These are phyloP conservation scores for Talaromyces sp. DNA, from an alignment of 2,329 filamentous ascomycete genomes.

Conservation along the genomic window DNA sequence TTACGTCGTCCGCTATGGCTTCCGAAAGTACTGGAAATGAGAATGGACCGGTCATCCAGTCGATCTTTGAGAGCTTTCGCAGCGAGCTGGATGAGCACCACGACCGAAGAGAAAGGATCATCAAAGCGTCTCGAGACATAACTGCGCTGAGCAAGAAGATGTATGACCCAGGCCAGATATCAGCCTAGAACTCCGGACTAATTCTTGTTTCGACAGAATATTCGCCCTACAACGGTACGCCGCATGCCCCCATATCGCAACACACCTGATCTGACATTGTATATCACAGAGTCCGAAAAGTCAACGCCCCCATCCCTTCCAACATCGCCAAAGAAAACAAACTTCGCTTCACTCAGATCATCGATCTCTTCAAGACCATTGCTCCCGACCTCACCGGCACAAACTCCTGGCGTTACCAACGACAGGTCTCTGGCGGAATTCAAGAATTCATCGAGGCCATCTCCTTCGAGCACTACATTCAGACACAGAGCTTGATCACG, in stretches of 20 bases:
- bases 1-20: not conserved
- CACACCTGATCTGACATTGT: not conserved
- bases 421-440: slow-evolving; percentile 71
- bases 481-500: slow-evolving; percentile 69
- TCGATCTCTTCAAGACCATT: slow-evolving; percentile 63
- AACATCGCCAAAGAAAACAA: slow-evolving; percentile 68
- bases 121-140: slow-evolving; percentile 85
- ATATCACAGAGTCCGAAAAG: slow-evolving; percentile 38
- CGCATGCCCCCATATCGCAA: not conserved
- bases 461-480: slow-evolving; percentile 83
- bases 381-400: slow-evolving; percentile 70
- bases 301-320: slow-evolving; percentile 54
- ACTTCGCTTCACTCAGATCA: slow-evolving; percentile 67
- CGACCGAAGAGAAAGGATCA: slow-evolving; percentile 81
- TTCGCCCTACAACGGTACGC: slow-evolving; percentile 75
- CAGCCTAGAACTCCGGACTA: not conserved
- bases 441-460: slow-evolving; percentile 94
- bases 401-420: slow-evolving; percentile 77
- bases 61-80: slow-evolving; percentile 83
- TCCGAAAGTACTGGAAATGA: not conserved
- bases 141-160: slow-evolving; percentile 97
- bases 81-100: slow-evolving; percentile 90
- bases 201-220: slow-evolving; percentile 55
- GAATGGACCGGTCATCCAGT: slow-evolving; percentile 18
- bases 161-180: slow-evolving; percentile 49